Base-by-base conservation (phyloP, 1,139 yeast genomes). In the Taphrina deformans region DNA sequence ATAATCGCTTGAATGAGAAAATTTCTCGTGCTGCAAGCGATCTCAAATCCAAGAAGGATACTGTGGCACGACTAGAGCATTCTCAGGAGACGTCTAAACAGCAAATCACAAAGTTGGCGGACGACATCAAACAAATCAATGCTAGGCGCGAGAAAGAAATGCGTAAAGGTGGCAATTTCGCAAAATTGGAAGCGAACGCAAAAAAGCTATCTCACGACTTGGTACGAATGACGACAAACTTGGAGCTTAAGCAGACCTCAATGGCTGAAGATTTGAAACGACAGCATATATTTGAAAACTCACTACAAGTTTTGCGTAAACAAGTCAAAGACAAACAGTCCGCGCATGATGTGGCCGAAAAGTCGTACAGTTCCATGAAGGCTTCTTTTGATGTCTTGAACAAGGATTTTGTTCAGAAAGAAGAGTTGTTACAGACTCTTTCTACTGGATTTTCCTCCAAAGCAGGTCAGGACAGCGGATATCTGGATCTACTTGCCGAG, bases 401-500 rank as follows among this genome's bases (percentile, higher is more conserved):
- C 68, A 78, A 78, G 5, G 79, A 80, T n/a, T 80, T 82, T 67
- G 79, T 80, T 40, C 82, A 80, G 68, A 89, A 88, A 70, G 96
- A 90, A 72, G 97, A 92, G 69, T 79, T 92, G 23, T 77, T 90
- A 16, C 86, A 96, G 3, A 86, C 96, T 0, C 79, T 95, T 48
- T 86, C 93, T 0, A 92, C 98, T 0, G 99, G 99, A 71, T 86
- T 93, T 14, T 88, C 97, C 0, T 83, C 96, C 0, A 86, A 85
- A 66, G 97, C 96, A 60, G 82, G 86, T 0, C 80, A 87, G 1
- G 89, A 88, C 68, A 87, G 91, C 40, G 97, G 97, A 14, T 93
- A 90, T 74, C 80, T 83, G 66, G 82, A 86, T 2, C 96, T 91
- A 71, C 55, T 64, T 18, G 63, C 85, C 65, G 86, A 84, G 59